Conservation (phyloP, 2,329 filamentous ascomycete genomes). For the Xylariaceae sp. region DNA sequence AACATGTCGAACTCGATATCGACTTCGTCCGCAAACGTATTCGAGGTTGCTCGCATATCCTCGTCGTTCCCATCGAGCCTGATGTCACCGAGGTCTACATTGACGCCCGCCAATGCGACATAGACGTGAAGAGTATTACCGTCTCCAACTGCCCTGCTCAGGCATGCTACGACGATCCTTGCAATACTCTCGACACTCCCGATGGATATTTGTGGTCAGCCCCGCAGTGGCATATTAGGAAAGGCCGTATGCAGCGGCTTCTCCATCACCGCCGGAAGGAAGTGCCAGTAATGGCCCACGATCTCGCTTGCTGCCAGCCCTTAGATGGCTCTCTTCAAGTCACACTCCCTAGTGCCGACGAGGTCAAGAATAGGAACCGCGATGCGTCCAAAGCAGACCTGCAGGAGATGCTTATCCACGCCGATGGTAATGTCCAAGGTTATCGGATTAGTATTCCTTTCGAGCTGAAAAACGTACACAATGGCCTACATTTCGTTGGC, state of each 20-base stretch:
- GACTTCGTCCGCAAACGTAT: conserved; percentile 73
- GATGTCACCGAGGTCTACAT: conserved; percentile 54
- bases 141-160: conserved; percentile 43
- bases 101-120: conserved; percentile 57
- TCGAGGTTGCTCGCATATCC: conserved; percentile 74
- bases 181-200: conserved; percentile 58
- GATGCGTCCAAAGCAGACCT: conserved; percentile 36
- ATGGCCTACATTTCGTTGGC: conserved; percentile 89
- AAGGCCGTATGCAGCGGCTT: conserved; percentile 57
- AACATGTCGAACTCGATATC: conserved; percentile 84
- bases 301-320: conserved; percentile 50
- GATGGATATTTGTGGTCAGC: conserved; percentile 57
- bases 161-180: conserved; percentile 57
- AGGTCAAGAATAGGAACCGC: conserved; percentile 29
- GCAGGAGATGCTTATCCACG: conserved; percentile 30
- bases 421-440: conserved; percentile 36
- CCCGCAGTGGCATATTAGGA: conserved; percentile 69
- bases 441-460: conserved; percentile 65
- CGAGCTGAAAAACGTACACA: conserved; percentile 64
- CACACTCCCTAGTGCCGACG: conserved; percentile 35
- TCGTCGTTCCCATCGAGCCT: conserved; percentile 55
- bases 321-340: conserved; percentile 47
- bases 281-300: conserved; percentile 50
- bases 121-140: conserved; percentile 49
- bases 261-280: conserved; percentile 48